Evolutionary conservation across 352 stramenopile genomes (phyloP), one percentile per base, ranked within the genome.

Genomic region (Pythium rishiriense): DNA sequence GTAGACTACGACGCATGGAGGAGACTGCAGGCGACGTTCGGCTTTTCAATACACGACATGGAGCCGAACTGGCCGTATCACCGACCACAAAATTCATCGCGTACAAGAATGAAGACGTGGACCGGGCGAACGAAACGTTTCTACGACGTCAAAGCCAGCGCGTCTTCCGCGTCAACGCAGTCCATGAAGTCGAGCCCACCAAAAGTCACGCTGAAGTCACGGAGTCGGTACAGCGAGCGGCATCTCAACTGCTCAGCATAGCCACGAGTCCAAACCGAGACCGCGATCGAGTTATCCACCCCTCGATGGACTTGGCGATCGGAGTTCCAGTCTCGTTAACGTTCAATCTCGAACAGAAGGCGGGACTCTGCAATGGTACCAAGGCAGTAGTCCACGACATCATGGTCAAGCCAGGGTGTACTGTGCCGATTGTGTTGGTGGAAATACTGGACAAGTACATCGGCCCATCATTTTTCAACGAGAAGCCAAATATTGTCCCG

Each of bases 381-480:
- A 64, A 52, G 19, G 43, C 19, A 4, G 28, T 28, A 22, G 31
- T 64, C 2, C 19, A 39, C 29, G 56, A 48, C 29, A 46, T 64
- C 46, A 56, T 64, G 19, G 9, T 21, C 28, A 43, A 19, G 3
- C 12, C n/a, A n/a, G 3, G 10, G 0, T 35, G 2, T n/a, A 24
- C 3, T 1, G 4, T 54, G 28, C 57, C 57, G 8, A 48, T 64
- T 17, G 47, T 64, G 0, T 22, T 57, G 4, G 35, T 64, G 2
- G 2, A 57, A 28, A 35, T 64, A n/a, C 3, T 22, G 12, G 55
- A 62, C 43, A 62, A 54, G 21, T 54, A 62, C 17, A 11, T 62
- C 22, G 42, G 55, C 14, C 55, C 55, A 25, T 53, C 55, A 10
- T 62, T 47, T 28, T 11, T 54, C 5, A 0, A 4, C 11, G 21